Base-by-base conservation (phyloP, 2,329 filamentous ascomycete species). In the Nectriaceae sp. region DNA sequence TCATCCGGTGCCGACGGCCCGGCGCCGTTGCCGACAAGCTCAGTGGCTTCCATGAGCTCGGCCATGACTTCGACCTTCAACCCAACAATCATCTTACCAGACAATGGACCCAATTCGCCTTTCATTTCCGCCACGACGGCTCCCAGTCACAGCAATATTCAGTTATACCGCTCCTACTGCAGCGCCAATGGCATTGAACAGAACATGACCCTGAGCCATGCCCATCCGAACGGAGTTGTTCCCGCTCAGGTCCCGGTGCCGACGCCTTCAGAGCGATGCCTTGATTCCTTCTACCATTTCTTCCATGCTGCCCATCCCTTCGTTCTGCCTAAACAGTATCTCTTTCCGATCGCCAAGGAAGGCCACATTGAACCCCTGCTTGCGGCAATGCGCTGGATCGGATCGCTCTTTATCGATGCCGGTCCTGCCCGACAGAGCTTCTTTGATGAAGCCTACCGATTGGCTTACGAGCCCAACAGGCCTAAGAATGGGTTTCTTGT, bases 401-500 rank as follows among this genome's bases (percentile, higher is more conserved):
- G 81, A 4, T 82, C 80, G 1, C 64, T 84, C 3, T 83, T 79
- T 52, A 64, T 83, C 21, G 75, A 80, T 24, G 69, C 70, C 11
- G 74, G 73, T 29, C 67, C 75, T 18, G 56, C 73, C 24, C 66
- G 77, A 18, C 72, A 74, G 1, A 71, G 71, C 19, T 80, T 81
- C 38, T 75, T 82, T 37, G 81, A 85, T 48, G 84, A 86, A 60
- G 82, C 80, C 4, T 70, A 79, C 55, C 72, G 74, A 15, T 66
- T 79, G 2, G 67, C 77, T 3, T 76, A 82, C 55, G 70, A 75
- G 31, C 70, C 75, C 1, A 67, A 69, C 4, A 71, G 72, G 2
- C 65, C 72, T 4, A 75, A 75, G 46, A 79, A 84, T 51, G 82
- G 79, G 0, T 89, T 83, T 63, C 72, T 85, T 4, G 83, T 95